Evolutionary conservation across 2,329 filamentous ascomycete genomes (phyloP), one percentile per base, ranked within the genome.

Genomic region (Trichoderma atroviride): DNA sequence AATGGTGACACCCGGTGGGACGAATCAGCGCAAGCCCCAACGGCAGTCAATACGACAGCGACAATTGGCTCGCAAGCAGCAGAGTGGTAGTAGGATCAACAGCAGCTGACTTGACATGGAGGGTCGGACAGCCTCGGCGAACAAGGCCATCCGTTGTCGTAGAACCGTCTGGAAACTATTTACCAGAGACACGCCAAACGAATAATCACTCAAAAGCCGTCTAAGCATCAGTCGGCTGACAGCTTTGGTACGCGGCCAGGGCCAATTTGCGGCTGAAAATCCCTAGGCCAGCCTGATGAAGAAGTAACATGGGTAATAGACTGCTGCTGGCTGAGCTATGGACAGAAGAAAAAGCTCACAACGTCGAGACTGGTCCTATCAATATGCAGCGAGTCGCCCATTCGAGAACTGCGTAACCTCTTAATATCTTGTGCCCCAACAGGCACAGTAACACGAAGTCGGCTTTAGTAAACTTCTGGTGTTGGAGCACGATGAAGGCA

Each of bases 101-200:
- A 43, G 37, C 63, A 66, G 63, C 63, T 66, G 63, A 63, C 60
- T 37, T 40, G 6, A 64, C 31, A 50, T 19, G 53, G 53, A 27
- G 35, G 61, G 29, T 10, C 33, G 53, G 63, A 11, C 31, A 40
- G 37, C 27, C 5, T 40, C 37, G 37, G 43, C 16, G 53, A 58
- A 29, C 53, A 66, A 27, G 24, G 43, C 10, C 37, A 66, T n/a
- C 24, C 58, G 33, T 19, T 29, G 50, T 53, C 19, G 33, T 40
- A 11, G 63, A 66, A 57, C 27, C 63, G 29, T 50, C 47, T 50
- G 63, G 37, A 58, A 66, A 58, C 37, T 29, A 50, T 58, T 35
- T n/a, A 50, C 63, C 24, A 27, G 11, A 29, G 37, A 50, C 33
- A 43, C 19, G 63, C 22, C 63, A 40, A 58, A 66, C 37, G 52